Conservation (phyloP, 495 filamentous ascomycete species). For the Trichoderma asperelloides region DNA sequence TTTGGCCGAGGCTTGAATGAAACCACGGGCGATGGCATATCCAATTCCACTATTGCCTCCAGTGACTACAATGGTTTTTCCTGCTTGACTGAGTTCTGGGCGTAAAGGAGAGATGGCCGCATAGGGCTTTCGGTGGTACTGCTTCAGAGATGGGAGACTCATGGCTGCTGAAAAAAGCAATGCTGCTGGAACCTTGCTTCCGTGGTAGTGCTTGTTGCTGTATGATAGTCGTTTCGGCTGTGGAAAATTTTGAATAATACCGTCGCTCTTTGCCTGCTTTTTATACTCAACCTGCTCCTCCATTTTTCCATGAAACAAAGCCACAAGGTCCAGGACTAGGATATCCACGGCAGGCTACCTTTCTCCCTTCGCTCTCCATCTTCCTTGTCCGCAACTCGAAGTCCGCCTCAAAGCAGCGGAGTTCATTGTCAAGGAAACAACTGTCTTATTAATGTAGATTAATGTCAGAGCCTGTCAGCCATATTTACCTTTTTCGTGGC, state of each 20-base stretch:
- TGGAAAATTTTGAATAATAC: neutral
- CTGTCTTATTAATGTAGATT: neutral
- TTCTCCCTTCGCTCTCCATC: neutral
- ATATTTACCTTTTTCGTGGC: neutral
- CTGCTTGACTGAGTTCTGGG: conserved; percentile 34
- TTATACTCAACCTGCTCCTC: neutral
- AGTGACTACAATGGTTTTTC: conserved; percentile 41
- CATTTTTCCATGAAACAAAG: no score
- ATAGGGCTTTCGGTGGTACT: conserved; percentile 27
- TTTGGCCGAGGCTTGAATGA: conserved; percentile 21
- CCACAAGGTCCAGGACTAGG: no score
- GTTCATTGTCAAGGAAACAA: neutral
- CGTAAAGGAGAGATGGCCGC: conserved; percentile 29
- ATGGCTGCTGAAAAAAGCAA: neutral
- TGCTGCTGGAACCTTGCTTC: neutral
- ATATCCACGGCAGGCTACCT: neutral
- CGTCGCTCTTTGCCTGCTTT: neutral
- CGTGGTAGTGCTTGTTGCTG: neutral
- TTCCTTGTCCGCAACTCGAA: neutral
- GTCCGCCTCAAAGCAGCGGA: neutral
- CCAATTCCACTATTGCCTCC: conserved; percentile 31
- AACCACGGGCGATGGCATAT: conserved; percentile 23
- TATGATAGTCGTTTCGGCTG: neutral
- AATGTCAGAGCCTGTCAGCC: neutral
- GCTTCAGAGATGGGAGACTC: neutral